A percentile compares a stretch with the other conserved stretches of the same genome.
phyloP scores from a whole-genome alignment of 2,329 filamentous ascomycete genomes.

The Aquanectria penicillioides region DNA sequence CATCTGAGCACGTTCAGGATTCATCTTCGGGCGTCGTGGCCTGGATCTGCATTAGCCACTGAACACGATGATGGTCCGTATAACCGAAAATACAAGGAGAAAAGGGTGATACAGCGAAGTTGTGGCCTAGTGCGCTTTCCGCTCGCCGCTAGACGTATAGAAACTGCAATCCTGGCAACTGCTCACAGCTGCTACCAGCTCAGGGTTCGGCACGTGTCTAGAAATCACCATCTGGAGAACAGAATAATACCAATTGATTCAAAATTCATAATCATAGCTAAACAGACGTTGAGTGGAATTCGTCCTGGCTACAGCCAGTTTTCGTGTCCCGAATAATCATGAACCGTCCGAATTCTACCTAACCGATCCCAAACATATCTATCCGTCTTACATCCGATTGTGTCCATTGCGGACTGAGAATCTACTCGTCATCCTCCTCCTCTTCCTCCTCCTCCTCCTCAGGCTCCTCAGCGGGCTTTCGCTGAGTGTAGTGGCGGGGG shows the following conservation, averaged over 20 bases:
- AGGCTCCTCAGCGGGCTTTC: slow-evolving; percentile 6
- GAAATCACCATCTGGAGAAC: too few relatives aligned
- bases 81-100: too few relatives aligned
- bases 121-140: too few relatives aligned
- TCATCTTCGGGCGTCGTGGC: too few relatives aligned
- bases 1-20: slow-evolving; percentile 42
- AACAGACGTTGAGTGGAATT: slow-evolving; percentile 29
- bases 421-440: slow-evolving; percentile 21
- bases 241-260: too few relatives aligned
- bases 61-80: too few relatives aligned
- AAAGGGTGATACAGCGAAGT: too few relatives aligned
- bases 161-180: too few relatives aligned
- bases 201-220: too few relatives aligned
- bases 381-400: slow-evolving; percentile 4
- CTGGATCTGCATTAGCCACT: too few relatives aligned
- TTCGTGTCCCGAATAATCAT: slow-evolving; percentile 23
- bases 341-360: slow-evolving; percentile 27
- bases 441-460: slow-evolving; percentile 22
- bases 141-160: too few relatives aligned
- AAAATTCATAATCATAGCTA: slow-evolving; percentile 10
- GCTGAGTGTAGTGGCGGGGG: slow-evolving; percentile 51
- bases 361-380: neutral
- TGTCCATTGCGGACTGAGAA: neutral
- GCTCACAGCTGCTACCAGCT: too few relatives aligned
- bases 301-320: slow-evolving; percentile 14